Evolutionary conservation across 1,284 basidiomycete species (phyloP), one percentile per base, ranked within the genome.

Genomic region (Papiliotrema fonsecae): DNA sequence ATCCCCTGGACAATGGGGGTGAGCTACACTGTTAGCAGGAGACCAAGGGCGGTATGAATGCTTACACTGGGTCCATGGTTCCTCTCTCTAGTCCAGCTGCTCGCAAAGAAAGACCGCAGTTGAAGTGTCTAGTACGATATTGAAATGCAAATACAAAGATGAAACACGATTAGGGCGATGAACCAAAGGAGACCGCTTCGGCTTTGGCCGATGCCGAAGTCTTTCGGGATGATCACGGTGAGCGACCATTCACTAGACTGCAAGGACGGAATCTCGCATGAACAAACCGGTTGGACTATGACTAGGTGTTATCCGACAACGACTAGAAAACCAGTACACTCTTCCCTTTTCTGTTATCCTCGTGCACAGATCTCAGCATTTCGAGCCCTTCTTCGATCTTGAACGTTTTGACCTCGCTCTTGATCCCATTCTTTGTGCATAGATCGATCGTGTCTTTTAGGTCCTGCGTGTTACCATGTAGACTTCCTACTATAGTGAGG

Each of bases 391-490:
- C 41, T 6, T 49, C 52, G 3, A 61, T 44, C 14, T 7, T 42
- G 28, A 52, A 60, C 16, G 30, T 50, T 19, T 35, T 47, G 4
- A 60, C 34, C 22, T 59, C 48, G 22, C 48, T 53, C 25, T 36
- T 42, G 21, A 61, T 60, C 3, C 47, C 50, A 37, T 50, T 35
- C 47, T 56, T 55, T 4, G 41, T 31, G 18, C 42, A 50, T 6
- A 64, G 27, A 3, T 58, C 54, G 4, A 60, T 42, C 11, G 56
- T 52, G 35, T 58, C 62, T 30, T 52, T 47, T 38, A 64, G 39
- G 34, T 60, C 57, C 6, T 45, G n/a, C 37, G 51, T 47, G 31
- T 57, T 56, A 0, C 62, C 62, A 39, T 64, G 57, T 28, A 59
- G 34, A 25, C 53, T 53, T 4, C 60, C 62, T 4, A 54, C 45